Base-by-base conservation (phyloP, 108 stramenopile species). In the Conticribra guillardii region DNA sequence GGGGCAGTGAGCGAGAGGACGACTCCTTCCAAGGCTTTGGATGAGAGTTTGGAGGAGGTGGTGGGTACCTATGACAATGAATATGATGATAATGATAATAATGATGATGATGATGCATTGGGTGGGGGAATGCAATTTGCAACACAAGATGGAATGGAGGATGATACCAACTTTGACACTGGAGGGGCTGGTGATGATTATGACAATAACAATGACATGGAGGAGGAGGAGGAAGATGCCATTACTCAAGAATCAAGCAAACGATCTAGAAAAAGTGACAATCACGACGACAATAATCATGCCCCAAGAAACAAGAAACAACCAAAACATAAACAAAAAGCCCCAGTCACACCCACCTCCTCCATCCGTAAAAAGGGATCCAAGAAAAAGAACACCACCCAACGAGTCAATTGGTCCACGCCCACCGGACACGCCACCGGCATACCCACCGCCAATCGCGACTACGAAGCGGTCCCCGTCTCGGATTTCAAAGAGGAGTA, bases 381-480 rank as follows among this genome's bases (percentile, higher is more conserved):
- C 29, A 70, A 70, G 27, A 70, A 78, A 54, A 69, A 69, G 30
- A 55, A 60, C 17, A 27, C 33, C 45, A 64, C 50, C 18, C 69
- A 69, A 37, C 37, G 54, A 30, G 76, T 78, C 55, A 78, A 78
- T 28, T 78, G 62, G 64, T 66, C 63, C 24, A 78, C 76, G 8
- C 76, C 76, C 49, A 70, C 73, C 66, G 37, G 84, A 69, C 52
- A 80, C 79, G 29, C 82, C 80, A 17, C 31, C 71, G 74, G 92
- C 64, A 30, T 83, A 22, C 89, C 87, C 0, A 54, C 66, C 23
- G 87, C 52, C 18, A 84, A 85, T 56, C 59, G 89, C 46, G 84
- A 84, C 8, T 90, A 90, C 60, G 71, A 81, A 41, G 53, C 75
- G 0, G 64, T 89, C 1, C 90, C 93, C 23, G 69, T 91, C 26